phyloP scores from a whole-genome alignment of 179 eudicot genomes.

The Sideroxylon spinosum region DNA sequence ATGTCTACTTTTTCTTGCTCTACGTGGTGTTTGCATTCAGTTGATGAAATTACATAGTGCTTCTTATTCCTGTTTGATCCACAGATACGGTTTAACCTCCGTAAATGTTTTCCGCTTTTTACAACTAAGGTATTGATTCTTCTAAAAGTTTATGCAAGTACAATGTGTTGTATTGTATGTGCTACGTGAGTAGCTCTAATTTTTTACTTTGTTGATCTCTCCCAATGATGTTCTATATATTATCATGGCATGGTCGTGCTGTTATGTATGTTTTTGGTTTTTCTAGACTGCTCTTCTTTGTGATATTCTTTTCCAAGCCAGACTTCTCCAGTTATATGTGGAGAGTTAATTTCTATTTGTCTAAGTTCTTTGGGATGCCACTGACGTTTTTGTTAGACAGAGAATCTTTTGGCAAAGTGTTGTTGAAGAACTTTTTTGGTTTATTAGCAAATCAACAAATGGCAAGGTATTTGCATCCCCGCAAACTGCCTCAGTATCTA shows the following conservation, averaged over 20 bases:
- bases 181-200: neutral
- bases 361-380: too few relatives aligned
- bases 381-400: conserved; percentile 25
- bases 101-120: conserved; percentile 77
- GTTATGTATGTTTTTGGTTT: neutral
- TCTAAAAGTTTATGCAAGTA: neutral
- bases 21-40: neutral
- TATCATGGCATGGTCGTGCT: neutral
- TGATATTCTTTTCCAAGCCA: neutral
- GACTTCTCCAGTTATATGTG: neutral
- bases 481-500: neutral
- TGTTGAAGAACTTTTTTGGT: conserved; percentile 90
- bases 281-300: neutral
- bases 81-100: conserved; percentile 89
- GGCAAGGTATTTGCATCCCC: conserved; percentile 54
- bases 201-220: neutral
- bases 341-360: neutral
- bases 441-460: conserved; percentile 88
- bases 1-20: neutral
- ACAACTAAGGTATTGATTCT: conserved; percentile 63
- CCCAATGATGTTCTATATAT: neutral
- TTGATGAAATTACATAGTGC: neutral
- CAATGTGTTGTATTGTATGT: neutral
- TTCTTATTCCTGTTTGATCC: conserved; percentile 7
- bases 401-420: conserved; percentile 90